Percentiles rank a stretch among this genome's conserved stretches.
These are phyloP conservation scores for Botryobasidium botryosum DNA, from an alignment of 768 basidiomycete species.

Conservation along the genomic window DNA sequence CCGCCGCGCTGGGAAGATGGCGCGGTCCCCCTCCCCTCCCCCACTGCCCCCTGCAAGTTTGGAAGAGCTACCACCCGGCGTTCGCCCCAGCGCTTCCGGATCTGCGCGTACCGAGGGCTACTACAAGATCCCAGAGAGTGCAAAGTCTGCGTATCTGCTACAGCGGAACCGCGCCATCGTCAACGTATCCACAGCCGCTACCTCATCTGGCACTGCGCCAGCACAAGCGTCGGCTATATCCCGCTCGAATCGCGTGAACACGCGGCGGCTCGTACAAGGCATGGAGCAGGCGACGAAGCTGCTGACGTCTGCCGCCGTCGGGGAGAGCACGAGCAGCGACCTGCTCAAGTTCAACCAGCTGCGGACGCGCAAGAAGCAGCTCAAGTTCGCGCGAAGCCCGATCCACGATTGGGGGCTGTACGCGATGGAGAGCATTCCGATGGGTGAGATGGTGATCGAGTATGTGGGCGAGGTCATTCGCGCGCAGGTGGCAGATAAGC, in stretches of 20 bases:
- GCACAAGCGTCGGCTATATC: slow-evolving; percentile 47
- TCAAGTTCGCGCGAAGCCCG: slow-evolving; percentile 84
- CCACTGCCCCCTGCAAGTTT: slow-evolving; percentile 19
- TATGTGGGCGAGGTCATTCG: slow-evolving; percentile 97
- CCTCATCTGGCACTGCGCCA: slow-evolving; percentile 14
- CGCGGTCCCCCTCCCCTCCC: slow-evolving; percentile 15
- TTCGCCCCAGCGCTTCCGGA: slow-evolving; percentile 65
- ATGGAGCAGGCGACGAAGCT: slow-evolving; percentile 77
- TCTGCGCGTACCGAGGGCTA: slow-evolving; percentile 88
- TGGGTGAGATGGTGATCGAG: slow-evolving; percentile 98
- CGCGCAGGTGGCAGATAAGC: slow-evolving; percentile 86
- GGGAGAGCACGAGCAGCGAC: slow-evolving; percentile 59
- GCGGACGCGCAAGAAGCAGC: slow-evolving; percentile 92
- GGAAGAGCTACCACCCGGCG: slow-evolving; percentile 25
- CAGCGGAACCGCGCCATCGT: slow-evolving; percentile 31
- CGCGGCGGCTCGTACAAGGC: slow-evolving; percentile 77
- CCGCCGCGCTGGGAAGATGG: slow-evolving; percentile 18
- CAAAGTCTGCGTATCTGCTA: slow-evolving; percentile 83
- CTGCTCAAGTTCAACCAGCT: slow-evolving; percentile 88
- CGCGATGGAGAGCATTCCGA: slow-evolving; percentile 87
- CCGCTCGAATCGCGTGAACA: slow-evolving; percentile 81
- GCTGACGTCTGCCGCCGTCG: slow-evolving; percentile 39
- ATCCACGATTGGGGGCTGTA: slow-evolving; percentile 99
- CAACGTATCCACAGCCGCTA: slow-evolving; percentile 26
- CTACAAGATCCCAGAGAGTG: slow-evolving; percentile 84